These are phyloP conservation scores for Coemansia furcata DNA, from an alignment of 192 early-diverging fungal species.

Conservation along the genomic window DNA sequence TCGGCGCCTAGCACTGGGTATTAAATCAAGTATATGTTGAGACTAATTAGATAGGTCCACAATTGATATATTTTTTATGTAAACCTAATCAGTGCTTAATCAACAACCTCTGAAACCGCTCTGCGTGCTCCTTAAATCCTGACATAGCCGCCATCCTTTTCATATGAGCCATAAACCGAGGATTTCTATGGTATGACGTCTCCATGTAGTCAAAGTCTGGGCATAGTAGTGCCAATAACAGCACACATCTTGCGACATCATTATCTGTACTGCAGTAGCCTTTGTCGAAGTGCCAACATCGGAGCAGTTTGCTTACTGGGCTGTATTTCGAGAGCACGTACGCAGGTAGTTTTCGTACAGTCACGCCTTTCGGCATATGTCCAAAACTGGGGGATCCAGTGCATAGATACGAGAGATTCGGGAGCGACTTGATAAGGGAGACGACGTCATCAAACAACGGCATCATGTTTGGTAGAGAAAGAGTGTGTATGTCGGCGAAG, in stretches of 20 bases:
- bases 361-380: neutral
- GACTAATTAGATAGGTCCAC: neutral
- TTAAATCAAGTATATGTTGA: neutral
- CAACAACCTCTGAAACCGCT: neutral
- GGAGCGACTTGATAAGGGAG: neutral
- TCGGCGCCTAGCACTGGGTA: neutral
- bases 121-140: neutral
- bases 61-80: neutral
- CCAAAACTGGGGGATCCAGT: neutral
- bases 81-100: neutral
- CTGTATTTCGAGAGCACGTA: neutral
- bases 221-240: neutral
- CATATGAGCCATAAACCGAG: neutral
- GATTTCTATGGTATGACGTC: neutral
- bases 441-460: neutral
- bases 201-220: neutral
- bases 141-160: neutral
- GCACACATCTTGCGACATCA: neutral
- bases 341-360: neutral
- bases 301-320: neutral
- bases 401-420: neutral
- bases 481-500: neutral
- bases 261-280: neutral
- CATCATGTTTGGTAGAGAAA: neutral
- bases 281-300: neutral